A percentile compares a stretch with the other conserved stretches of the same genome.
These are phyloP conservation scores for Davidsoniella eucalypti DNA, from an alignment of 2,329 filamentous ascomycete species.

Conservation along the genomic window DNA sequence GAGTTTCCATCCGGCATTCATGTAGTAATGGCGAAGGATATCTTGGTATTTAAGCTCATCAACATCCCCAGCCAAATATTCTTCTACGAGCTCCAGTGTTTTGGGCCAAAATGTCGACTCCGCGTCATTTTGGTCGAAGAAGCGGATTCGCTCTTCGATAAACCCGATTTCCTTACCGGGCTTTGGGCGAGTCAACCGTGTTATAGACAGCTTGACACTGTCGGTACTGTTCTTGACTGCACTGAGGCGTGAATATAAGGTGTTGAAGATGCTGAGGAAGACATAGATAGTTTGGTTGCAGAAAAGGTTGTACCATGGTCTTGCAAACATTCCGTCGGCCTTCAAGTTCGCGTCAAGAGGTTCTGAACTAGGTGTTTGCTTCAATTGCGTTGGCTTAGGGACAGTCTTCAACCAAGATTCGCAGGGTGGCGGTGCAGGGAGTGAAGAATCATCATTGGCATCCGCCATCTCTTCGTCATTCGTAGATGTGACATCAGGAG, in stretches of 20 bases:
- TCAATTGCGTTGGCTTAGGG: constrained; percentile 37
- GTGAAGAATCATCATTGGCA: constrained; percentile 36
- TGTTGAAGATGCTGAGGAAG: constrained; percentile 86
- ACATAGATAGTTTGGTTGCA: constrained; percentile 83
- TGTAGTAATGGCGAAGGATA: constrained; percentile 77
- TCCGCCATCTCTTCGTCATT: constrained; percentile 62
- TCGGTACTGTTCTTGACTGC: constrained; percentile 68
- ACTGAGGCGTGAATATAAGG: constrained; percentile 69
- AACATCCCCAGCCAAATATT: constrained; percentile 65
- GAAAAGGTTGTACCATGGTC: constrained; percentile 76
- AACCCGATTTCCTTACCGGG: constrained; percentile 73
- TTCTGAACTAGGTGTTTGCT: constrained; percentile 24
- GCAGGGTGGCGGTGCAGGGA: constrained; percentile 31
- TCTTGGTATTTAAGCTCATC: constrained; percentile 80
- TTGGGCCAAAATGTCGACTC: constrained; percentile 62
- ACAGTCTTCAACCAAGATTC: constrained; percentile 48
- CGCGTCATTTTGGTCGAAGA: constrained; percentile 42
- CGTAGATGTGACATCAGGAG: constrained; percentile 64
- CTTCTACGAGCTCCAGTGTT: constrained; percentile 70
- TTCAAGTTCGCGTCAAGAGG: constrained; percentile 48
- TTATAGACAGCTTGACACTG: constrained; percentile 56
- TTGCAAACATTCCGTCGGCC: constrained; percentile 65
- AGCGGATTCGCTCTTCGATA: constrained; percentile 60
- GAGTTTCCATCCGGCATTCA: constrained; percentile 79
- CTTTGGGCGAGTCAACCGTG: constrained; percentile 56